phyloP scores from a whole-genome alignment of 495 filamentous ascomycete species.

The Aspergillus baeticus region DNA sequence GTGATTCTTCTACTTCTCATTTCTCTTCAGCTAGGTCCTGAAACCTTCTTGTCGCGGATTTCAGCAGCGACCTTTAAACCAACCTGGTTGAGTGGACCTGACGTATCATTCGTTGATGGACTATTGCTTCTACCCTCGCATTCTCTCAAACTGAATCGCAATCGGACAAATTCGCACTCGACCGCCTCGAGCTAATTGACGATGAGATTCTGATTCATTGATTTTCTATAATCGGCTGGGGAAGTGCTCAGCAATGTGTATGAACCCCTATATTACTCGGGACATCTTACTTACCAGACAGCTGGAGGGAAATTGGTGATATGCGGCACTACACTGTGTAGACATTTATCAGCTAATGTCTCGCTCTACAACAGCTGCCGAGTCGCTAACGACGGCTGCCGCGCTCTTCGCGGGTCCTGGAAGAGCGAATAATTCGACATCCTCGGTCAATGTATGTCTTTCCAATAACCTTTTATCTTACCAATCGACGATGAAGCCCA shows the following conservation, averaged over 20 bases:
- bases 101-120: constrained; percentile 19
- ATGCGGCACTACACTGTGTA: background rate
- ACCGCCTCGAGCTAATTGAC: constrained; percentile 6
- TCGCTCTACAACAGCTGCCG: constrained; percentile 22
- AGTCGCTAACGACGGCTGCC: constrained; percentile 34
- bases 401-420: constrained; percentile 42
- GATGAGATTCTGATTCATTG: background rate
- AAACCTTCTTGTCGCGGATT: background rate
- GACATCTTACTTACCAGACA: background rate
- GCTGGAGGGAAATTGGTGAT: background rate
- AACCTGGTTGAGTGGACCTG: constrained; percentile 8
- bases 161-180: constrained; percentile 1
- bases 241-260: constrained; percentile 10
- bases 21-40: background rate
- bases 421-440: constrained; percentile 31
- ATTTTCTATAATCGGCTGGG: background rate
- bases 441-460: constrained; percentile 35
- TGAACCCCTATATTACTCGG: background rate
- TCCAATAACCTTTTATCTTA: background rate
- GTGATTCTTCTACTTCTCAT: background rate
- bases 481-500: background rate
- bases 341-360: constrained; percentile 15
- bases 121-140: constrained; percentile 19
- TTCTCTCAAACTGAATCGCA: constrained; percentile 13
- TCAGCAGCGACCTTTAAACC: background rate